Evolutionary conservation across 768 basidiomycete species (phyloP), one percentile per base, ranked within the genome.

Genomic region (Neoboletus brunneissimus): DNA sequence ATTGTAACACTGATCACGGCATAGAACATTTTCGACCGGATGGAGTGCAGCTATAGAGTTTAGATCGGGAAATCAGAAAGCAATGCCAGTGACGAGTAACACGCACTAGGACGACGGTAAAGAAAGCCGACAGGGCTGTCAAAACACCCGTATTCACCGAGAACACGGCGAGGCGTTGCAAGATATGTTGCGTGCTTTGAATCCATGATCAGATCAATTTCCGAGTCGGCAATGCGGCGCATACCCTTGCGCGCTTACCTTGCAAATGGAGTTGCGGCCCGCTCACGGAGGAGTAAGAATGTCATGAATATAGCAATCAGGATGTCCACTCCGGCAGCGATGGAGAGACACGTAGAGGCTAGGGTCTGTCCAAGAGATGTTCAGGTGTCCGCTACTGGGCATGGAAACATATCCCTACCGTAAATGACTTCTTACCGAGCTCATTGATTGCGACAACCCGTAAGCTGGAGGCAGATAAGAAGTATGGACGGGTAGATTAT

Each of bases 51-150:
- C 63, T 62, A 18, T 7, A 0, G 15, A 4, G 6, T 40, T 27
- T 42, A 15, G 16, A 23, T 40, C 3, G 42, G 20, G 8, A 9
- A 38, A 12, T 22, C 5, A 5, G 18, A 34, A 9, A 18, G 2
- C 8, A 0, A 5, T 54, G 12, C 22, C 2, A 9, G 18, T 10
- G 27, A 32, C 12, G 27, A 32, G 7, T 9, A 16, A 11, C 6
- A 56, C 63, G 22, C 23, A 64, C 62, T 22, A 62, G 20, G 25
- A 56, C 48, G 11, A 37, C 4, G 2, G 34, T 5, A 18, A 59
- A 7, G 68, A 84, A 81, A 11, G 77, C 71, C 5, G 65, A 70
- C 0, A 79, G 77, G 54, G 85, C 82, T 12, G 82, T 75, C 15
- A 78, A 79, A 18, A 84, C 75, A 0, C 81, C 75, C 0, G 46